These are phyloP conservation scores for Cercospora zeina DNA, from an alignment of 2,329 filamentous ascomycete genomes.

Conservation along the genomic window DNA sequence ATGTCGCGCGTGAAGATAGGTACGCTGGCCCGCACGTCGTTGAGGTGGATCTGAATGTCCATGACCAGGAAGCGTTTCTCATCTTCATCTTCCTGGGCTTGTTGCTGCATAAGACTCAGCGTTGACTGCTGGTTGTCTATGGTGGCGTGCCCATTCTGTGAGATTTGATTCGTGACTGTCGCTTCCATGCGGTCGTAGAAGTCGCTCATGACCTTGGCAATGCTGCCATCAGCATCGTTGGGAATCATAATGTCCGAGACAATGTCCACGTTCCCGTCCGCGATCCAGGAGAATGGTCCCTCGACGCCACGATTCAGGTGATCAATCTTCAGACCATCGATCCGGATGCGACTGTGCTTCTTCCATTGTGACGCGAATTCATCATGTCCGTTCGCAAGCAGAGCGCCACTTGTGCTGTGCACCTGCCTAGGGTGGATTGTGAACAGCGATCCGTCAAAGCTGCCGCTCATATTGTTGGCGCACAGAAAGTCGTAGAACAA, in stretches of 20 bases:
- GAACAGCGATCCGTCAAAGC: slow-evolving; percentile 92
- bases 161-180: slow-evolving; percentile 62
- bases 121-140: slow-evolving; percentile 32
- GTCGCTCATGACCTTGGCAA: slow-evolving; percentile 93
- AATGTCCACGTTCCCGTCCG: slow-evolving; percentile 95
- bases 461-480: slow-evolving; percentile 93
- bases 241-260: slow-evolving; percentile 95
- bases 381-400: slow-evolving; percentile 58
- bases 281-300: slow-evolving; percentile 96
- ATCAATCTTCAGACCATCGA: slow-evolving; percentile 91
- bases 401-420: slow-evolving; percentile 71
- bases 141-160: slow-evolving; percentile 25
- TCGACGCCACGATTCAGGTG: slow-evolving; percentile 91
- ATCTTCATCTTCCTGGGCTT: slow-evolving; percentile 43
- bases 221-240: slow-evolving; percentile 79
- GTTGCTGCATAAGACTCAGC: background rate
- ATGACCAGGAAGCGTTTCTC: slow-evolving; percentile 83
- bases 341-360: slow-evolving; percentile 87
- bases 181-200: slow-evolving; percentile 96
- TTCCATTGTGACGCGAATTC: slow-evolving; percentile 79
- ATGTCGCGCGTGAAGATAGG: slow-evolving; percentile 89
- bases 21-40: slow-evolving; percentile 89
- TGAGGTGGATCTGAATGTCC: slow-evolving; percentile 91
- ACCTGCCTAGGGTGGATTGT: slow-evolving; percentile 94
- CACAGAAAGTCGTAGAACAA: slow-evolving; percentile 96